phyloP scores from a whole-genome alignment of 2,329 filamentous ascomycete species.

The Pochonia chlamydosporia region DNA sequence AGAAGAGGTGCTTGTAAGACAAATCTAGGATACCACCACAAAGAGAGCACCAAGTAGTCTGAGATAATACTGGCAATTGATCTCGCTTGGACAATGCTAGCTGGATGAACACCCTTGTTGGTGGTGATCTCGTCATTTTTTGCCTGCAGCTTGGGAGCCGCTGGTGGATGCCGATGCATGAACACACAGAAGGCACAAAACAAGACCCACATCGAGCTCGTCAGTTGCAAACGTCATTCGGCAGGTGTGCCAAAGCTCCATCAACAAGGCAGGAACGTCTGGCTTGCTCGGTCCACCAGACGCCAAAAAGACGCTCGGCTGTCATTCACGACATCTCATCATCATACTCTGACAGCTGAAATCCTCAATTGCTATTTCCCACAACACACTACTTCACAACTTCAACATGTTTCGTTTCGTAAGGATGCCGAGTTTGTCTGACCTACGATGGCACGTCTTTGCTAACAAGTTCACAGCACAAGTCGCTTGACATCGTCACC shows the following conservation, averaged over 20 bases:
- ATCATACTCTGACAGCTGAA: background rate
- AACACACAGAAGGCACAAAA: background rate
- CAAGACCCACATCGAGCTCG: background rate
- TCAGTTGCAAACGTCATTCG: background rate
- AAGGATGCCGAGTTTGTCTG: background rate
- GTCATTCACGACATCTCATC: background rate
- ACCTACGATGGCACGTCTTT: background rate
- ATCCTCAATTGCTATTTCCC: background rate
- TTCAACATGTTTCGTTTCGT: conserved; percentile 19
- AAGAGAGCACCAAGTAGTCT: no score
- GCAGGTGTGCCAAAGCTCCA: background rate
- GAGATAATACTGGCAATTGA: no score
- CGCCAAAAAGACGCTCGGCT: background rate
- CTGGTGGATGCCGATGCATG: background rate
- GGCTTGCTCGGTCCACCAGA: no score
- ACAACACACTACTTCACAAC: background rate
- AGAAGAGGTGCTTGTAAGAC: no score
- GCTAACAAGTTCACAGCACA: conserved; percentile 47
- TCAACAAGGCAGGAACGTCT: background rate
- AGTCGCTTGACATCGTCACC: conserved; percentile 84
- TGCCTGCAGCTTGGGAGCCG: background rate
- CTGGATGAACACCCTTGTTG: no score
- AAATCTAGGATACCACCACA: no score
- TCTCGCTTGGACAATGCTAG: no score
- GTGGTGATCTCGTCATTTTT: background rate